Base-by-base conservation (phyloP, 2,329 filamentous ascomycete genomes). In the Pyrenochaeta sp. region DNA sequence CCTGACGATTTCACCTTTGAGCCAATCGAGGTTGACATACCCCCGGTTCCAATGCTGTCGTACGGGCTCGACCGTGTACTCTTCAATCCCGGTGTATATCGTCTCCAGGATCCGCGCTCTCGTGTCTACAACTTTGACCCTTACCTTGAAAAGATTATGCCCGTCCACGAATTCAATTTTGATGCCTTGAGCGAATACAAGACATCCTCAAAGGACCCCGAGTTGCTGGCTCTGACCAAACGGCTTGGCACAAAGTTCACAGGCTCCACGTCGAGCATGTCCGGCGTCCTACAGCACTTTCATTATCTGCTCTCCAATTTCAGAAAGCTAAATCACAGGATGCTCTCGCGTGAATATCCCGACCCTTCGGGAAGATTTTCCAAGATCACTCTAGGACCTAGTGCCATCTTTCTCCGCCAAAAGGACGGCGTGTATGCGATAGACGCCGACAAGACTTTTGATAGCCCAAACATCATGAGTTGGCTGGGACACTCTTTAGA, bases 251-350 rank as follows among this genome's bases (percentile, higher is more conserved):
- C 86, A 68, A 95, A 88, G 65, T 99, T 95, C 65, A 87, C 91
- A 8, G 94, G 94, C 7, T 99, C 94, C 9, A 97, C 94, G 0
- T 99, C 94, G 2, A 97, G 93, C 72, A 96, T 96, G 91, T 96
- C 93, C 1, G 79, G 86, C 2, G 85, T 89, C 36, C 78, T 99
- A 30, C 82, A 87, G 2, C 95, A 99, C 61, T 96, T 99, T 64
- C 94, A 99, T 69, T 97, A 85, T 62, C 81, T 99, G 3, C 78
- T 99, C 7, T 97, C 93, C 0, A 75, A 81, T 6, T 97, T 90
- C 88, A 85, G 95, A 39, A 75, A 77, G 2, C 77, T 96, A 47
- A 88, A 90, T 48, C 74, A 83, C 11, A 69, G 73, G 0, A 83
- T 82, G 62, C 67, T 96, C 1, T 93, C 90, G 0, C 81, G 81